Percentiles rank a stretch among this genome's conserved stretches.
Evolutionary conservation across 495 filamentous ascomycete genomes (phyloP).

Genomic region (Podospora tetraspora): DNA sequence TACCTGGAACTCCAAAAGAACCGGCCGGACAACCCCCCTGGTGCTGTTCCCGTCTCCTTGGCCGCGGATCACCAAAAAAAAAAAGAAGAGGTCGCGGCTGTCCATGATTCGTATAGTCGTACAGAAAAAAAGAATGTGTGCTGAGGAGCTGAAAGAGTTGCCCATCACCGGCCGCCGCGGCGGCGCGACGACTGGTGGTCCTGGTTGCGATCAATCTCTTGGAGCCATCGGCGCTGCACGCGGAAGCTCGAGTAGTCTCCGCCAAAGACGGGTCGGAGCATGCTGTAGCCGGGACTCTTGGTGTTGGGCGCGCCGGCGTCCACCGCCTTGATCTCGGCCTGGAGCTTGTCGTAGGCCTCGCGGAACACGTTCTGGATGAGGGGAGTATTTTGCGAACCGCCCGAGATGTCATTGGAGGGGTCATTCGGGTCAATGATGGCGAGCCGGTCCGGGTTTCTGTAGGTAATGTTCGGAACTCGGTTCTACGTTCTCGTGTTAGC

Average conservation of each 20-base stretch:
- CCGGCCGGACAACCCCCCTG: neutral
- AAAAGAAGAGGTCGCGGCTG: neutral
- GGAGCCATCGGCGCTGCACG: conserved; percentile 51
- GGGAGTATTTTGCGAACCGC: conserved; percentile 62
- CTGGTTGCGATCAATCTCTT: conserved; percentile 17
- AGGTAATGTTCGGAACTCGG: conserved; percentile 31
- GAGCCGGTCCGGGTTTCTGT: conserved; percentile 52
- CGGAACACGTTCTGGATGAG: conserved; percentile 61
- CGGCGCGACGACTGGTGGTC: neutral
- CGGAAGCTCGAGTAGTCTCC: conserved; percentile 68
- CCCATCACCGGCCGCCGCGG: neutral
- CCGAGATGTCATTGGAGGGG: conserved; percentile 74
- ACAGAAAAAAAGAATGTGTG: neutral
- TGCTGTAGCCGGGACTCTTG: conserved; percentile 38
- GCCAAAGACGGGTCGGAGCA: conserved; percentile 60
- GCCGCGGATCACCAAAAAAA: neutral
- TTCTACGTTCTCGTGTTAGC: conserved; percentile 28
- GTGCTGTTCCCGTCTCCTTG: conserved; percentile 1
- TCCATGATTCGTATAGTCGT: neutral
- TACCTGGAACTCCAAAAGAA: conserved; percentile 1
- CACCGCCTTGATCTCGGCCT: conserved; percentile 48
- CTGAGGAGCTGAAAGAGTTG: neutral
- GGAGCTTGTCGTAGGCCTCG: conserved; percentile 53
- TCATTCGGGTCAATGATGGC: conserved; percentile 89
- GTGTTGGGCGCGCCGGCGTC: neutral